Base-by-base conservation (phyloP, 495 filamentous ascomycete species). In the Parathielavia hyrcaniae region DNA sequence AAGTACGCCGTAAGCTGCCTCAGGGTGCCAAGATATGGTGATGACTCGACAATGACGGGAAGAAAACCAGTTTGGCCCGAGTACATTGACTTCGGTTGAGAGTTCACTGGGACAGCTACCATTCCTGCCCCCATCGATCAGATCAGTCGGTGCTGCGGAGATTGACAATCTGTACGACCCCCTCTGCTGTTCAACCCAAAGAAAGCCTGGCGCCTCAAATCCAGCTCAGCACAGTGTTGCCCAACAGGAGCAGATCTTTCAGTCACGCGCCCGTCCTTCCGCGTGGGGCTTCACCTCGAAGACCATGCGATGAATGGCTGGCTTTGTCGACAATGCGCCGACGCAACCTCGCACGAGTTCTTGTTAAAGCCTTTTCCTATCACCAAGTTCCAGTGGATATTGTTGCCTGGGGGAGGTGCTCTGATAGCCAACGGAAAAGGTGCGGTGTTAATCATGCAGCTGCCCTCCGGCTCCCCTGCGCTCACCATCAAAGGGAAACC, bases 221-320 rank as follows among this genome's bases (percentile, higher is more conserved):
- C 13, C 44, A 7, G 34, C 40, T 48, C 36, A 49, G 14, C 19
- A 26, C n/a, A 3, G 34, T 16, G 8, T 39, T 48, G 44, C 41
- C 53, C 44, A 23, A 56, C 44, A 48, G 43, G 19, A 47, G 43
- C 11, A 3, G 41, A 36, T 26, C 30, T 39, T 7, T 7, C 32
- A 43, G 41, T 55, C 53, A 55, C 53, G 53, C 53, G 53, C 41
- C 17, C 30, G 26, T n/a, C 32, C 1, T 30, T 35, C 16, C 26
- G 47, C 11, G 30, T n/a, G 30, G 47, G 47, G 47, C 13, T 30
- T 16, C 23, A 16, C 5, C 12, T 1, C 8, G 14, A 19, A 40
- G 17, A 40, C n/a, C 12, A 16, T 39, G 14, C 26, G 32, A 36
- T 36, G 30, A 50, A 32, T 50, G 49, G 49, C 49, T 52, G 35